A percentile compares a stretch with the other conserved stretches of the same genome.
These are phyloP conservation scores for Globisporangium canariense DNA, from an alignment of 352 stramenopile species.

Conservation along the genomic window DNA sequence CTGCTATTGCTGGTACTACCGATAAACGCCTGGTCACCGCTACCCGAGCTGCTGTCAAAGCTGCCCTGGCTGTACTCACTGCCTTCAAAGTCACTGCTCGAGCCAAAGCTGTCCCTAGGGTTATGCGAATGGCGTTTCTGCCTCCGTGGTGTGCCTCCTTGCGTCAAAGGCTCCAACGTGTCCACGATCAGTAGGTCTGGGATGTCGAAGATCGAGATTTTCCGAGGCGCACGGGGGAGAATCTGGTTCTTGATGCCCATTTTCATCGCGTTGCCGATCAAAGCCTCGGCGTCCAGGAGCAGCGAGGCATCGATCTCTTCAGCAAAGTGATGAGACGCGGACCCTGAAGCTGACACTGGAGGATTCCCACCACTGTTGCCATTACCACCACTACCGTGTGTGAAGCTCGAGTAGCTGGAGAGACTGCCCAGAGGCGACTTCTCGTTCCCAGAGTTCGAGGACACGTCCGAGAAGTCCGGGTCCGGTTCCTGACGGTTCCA, in stretches of 20 bases:
- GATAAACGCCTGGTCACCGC: not conserved
- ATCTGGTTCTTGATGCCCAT: conserved; percentile 68
- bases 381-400: not conserved
- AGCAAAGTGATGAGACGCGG: conserved; percentile 1
- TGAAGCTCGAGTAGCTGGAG: conserved; percentile 8
- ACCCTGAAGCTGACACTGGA: conserved; percentile 1
- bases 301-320: conserved; percentile 50
- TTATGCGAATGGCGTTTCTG: conserved; percentile 8
- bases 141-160: conserved; percentile 17
- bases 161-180: conserved; percentile 17
- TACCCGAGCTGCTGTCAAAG: conserved; percentile 8
- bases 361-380: not conserved
- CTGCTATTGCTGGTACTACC: not conserved
- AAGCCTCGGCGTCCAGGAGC: conserved; percentile 58
- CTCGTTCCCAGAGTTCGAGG: conserved; percentile 9
- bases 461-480: conserved; percentile 19
- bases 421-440: conserved; percentile 11
- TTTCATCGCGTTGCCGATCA: conserved; percentile 71
- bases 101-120: conserved; percentile 18
- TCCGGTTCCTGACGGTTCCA: conserved; percentile 48
- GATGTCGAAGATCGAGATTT: conserved; percentile 67
- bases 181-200: conserved; percentile 69
- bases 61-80: conserved; percentile 10
- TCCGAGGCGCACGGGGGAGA: conserved; percentile 41
- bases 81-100: conserved; percentile 15